Evolutionary conservation across 768 basidiomycete genomes (phyloP).

Genomic region (Trametes elegans): DNA sequence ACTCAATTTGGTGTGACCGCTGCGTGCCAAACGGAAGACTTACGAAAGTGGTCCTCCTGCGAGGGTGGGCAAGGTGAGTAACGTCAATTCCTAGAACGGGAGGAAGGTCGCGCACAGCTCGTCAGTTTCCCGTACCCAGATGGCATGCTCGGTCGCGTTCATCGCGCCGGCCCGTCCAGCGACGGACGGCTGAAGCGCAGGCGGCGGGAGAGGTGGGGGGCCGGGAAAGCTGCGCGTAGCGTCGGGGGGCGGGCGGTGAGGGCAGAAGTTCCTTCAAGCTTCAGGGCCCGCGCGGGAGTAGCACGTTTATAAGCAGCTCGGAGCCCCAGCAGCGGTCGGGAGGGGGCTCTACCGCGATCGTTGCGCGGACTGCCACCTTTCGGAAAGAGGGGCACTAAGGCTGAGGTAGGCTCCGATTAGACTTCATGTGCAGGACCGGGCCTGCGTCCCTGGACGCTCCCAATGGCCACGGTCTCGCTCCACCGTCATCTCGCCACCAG

Average conservation of each 20-base stretch:
- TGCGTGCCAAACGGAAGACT: background rate
- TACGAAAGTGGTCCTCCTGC: conserved; percentile 15
- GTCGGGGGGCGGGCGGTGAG: background rate
- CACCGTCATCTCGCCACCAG: conserved; percentile 4
- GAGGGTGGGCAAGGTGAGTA: too few species aligned
- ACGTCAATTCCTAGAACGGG: too few species aligned
- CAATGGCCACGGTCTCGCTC: background rate
- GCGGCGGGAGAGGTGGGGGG: too few species aligned
- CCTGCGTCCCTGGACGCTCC: background rate
- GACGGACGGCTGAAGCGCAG: background rate
- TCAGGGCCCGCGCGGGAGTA: background rate
- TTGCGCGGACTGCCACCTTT: conserved; percentile 9
- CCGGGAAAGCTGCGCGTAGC: background rate
- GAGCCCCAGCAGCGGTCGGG: background rate
- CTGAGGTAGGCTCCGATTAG: background rate
- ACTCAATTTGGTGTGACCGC: background rate
- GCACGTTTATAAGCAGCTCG: conserved; percentile 2
- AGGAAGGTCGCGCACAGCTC: background rate
- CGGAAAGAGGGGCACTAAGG: background rate
- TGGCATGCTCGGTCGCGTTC: background rate
- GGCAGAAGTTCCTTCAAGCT: background rate
- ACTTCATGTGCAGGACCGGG: background rate
- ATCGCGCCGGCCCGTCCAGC: conserved; percentile 12
- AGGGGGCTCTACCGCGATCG: too few species aligned
- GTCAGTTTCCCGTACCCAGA: background rate